phyloP scores from a whole-genome alignment of 306 rosid species.

The Vigna mungo region DNA sequence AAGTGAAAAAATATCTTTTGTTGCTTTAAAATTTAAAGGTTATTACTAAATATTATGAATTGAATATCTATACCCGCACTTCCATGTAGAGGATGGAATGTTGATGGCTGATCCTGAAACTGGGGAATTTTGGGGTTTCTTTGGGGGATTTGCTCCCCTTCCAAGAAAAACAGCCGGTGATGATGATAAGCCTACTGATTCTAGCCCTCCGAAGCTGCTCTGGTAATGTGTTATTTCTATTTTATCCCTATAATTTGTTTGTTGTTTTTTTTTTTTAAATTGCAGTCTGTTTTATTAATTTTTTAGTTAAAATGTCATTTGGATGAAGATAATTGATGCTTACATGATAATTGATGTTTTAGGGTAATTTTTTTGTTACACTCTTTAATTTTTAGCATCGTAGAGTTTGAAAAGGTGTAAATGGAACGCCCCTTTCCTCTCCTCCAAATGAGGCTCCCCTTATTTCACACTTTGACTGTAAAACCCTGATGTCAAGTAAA shows the following conservation, averaged over 20 bases:
- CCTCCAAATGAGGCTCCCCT: background rate
- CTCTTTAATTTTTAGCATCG: conserved; percentile 32
- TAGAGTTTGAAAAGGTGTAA: conserved; percentile 26
- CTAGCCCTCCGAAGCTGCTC: conserved; percentile 66
- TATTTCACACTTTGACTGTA: conserved; percentile 24
- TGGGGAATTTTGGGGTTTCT: conserved; percentile 96
- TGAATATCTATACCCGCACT: conserved; percentile 42
- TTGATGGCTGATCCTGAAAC: conserved; percentile 94
- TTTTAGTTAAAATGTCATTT: conserved; percentile 25
- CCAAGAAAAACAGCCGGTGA: conserved; percentile 71
- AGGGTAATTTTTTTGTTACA: background rate
- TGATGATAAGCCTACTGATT: conserved; percentile 67
- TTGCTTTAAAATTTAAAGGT: conserved; percentile 24
- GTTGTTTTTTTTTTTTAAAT: conserved; percentile 21
- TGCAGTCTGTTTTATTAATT: conserved; percentile 14
- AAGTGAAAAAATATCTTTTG: conserved; percentile 51
- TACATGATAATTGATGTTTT: conserved; percentile 21
- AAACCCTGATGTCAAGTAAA: background rate
- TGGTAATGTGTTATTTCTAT: conserved; percentile 59
- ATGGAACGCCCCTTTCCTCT: conserved; percentile 18
- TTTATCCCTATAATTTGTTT: conserved; percentile 36
- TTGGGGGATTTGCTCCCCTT: conserved; percentile 98
- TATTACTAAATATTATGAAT: conserved; percentile 33
- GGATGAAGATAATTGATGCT: conserved; percentile 26
- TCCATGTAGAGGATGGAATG: conserved; percentile 86